Evolutionary conservation across 805 yeast species (phyloP), one percentile per base, ranked within the genome.

Genomic region (Pichia occidentalis): DNA sequence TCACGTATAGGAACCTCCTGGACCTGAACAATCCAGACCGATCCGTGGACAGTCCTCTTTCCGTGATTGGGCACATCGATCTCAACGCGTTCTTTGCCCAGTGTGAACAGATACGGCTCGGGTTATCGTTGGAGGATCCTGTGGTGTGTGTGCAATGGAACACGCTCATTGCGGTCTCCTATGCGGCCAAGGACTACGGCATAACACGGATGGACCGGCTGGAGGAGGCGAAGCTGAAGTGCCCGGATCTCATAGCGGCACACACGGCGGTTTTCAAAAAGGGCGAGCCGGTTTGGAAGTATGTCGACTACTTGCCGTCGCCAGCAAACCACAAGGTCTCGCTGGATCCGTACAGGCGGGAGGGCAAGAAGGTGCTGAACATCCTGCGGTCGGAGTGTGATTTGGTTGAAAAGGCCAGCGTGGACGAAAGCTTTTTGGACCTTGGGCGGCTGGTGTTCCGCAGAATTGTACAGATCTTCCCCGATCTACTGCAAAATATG

Each of bases 51-150:
- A 78, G 87, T 43, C 85, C 90, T 2, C 63, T 90, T 9, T 68
- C 95, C 0, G 82, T 83, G 18, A 73, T 92, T 26, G 87, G 82
- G 7, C 94, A 87, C 50, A 71, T 92, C 18, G 98, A 92, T 60
- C 73, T 86, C 51, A 95, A 92, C 61, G 97, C 97, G 10, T 92
- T 88, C 58, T 92, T 84, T 60, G 95, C 98, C 0, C 98, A 92
- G 54, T 92, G 81, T 22, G 97, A 92, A 52, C 90, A 82, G 48
- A 64, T 85, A 5, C 61, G 96, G 29, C 67, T 85, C 13, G 80
- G 80, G 0, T 60, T 81, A 12, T 59, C 77, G 2, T 64, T 63
- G 2, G 74, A 77, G 3, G 88, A 78, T 44, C 97, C 98, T 0
- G 81, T 92, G 2, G 97, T 87, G 0, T 88, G 97, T 56, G 85